Percentiles rank a stretch among this genome's conserved stretches.
Evolutionary conservation across 2,329 filamentous ascomycete species (phyloP).

Genomic region (Talaromyces sp.): DNA sequence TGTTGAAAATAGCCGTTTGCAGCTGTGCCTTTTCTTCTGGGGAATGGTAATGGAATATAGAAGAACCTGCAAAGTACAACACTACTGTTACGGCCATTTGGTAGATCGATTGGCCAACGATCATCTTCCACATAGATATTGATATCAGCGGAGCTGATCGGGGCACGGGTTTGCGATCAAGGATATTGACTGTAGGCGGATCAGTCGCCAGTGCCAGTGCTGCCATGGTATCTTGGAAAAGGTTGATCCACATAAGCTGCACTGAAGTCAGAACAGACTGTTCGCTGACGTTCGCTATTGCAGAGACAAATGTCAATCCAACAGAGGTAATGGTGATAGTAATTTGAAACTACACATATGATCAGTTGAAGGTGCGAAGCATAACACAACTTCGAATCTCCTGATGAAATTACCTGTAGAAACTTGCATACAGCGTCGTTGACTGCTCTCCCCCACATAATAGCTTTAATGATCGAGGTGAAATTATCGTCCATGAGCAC

Average conservation of each 20-base stretch:
- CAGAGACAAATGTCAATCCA: constrained; percentile 18
- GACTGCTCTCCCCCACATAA: constrained; percentile 66
- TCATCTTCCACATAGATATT: constrained; percentile 99
- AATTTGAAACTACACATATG: constrained; percentile 54
- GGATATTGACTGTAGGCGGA: constrained; percentile 75
- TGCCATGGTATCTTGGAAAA: constrained; percentile 50
- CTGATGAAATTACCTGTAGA: constrained; percentile 43
- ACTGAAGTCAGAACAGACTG: neutral
- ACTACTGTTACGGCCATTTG: constrained; percentile 77
- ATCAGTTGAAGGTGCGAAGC: neutral
- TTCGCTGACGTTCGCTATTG: neutral
- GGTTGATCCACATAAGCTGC: constrained; percentile 9
- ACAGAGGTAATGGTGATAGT: constrained; percentile 92
- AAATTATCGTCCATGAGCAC: constrained; percentile 44
- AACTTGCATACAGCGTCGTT: constrained; percentile 68
- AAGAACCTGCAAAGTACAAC: constrained; percentile 68
- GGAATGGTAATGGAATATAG: constrained; percentile 52
- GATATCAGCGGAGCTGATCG: constrained; percentile 77
- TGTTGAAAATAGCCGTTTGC: constrained; percentile 88
- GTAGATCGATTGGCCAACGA: constrained; percentile 85
- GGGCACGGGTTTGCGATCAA: constrained; percentile 74
- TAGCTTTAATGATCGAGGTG: constrained; percentile 60
- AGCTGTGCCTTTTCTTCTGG: constrained; percentile 46
- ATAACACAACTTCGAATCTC: too few relatives aligned
- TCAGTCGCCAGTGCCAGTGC: constrained; percentile 86